Conservation (phyloP, 768 basidiomycete genomes). For the Candolleomyces aberdarensis region DNA sequence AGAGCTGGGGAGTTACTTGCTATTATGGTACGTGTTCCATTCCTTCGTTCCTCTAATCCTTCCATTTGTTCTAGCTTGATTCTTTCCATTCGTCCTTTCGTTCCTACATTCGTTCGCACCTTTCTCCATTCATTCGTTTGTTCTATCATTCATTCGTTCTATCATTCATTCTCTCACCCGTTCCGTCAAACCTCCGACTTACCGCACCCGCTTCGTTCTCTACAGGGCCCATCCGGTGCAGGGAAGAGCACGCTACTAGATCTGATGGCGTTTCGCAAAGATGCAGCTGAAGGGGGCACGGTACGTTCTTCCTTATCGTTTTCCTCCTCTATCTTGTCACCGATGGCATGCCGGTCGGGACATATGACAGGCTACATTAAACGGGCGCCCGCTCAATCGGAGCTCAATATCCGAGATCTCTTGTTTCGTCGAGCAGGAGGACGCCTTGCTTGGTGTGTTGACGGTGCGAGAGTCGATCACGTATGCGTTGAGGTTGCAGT, state of each 20-base stretch:
- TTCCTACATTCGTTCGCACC: no score
- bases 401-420: slow-evolving; percentile 37
- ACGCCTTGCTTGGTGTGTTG: slow-evolving; percentile 54
- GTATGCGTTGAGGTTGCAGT: slow-evolving; percentile 51
- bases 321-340: neutral
- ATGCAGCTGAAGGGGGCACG: slow-evolving; percentile 21
- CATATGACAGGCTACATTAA: slow-evolving; percentile 27
- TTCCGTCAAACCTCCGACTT: neutral
- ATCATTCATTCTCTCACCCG: neutral
- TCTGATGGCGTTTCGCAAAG: slow-evolving; percentile 41
- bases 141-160: no score
- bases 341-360: neutral
- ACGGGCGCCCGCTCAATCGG: slow-evolving; percentile 24
- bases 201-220: neutral
- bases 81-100: no score
- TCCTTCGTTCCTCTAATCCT: no score
- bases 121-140: no score
- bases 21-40: slow-evolving; percentile 33
- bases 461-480: slow-evolving; percentile 55
- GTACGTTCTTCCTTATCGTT: slow-evolving; percentile 19
- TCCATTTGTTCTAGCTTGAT: no score
- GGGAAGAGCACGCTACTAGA: slow-evolving; percentile 46
- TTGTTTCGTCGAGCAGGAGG: slow-evolving; percentile 59
- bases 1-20: slow-evolving; percentile 38
- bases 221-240: slow-evolving; percentile 45